Percentiles rank a stretch among this genome's conserved stretches.
These are phyloP conservation scores for Aulographum hederae DNA, from an alignment of 2,329 filamentous ascomycete genomes.

Conservation along the genomic window DNA sequence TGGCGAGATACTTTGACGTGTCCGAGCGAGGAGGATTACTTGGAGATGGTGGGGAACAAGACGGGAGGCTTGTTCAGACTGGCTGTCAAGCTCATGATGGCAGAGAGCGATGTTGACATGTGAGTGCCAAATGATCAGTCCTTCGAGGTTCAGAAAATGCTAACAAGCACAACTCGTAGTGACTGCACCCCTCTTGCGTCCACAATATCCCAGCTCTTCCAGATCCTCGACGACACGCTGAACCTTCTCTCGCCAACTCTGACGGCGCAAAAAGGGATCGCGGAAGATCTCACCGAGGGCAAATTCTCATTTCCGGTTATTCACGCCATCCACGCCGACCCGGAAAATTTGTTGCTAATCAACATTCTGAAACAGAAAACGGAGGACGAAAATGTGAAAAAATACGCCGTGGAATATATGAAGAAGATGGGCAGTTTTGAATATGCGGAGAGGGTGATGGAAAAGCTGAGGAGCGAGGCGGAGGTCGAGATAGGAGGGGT, in stretches of 20 bases:
- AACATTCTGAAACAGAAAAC: conserved; percentile 90
- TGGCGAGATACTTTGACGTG: conserved; percentile 76
- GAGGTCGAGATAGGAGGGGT: conserved; percentile 22
- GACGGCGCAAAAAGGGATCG: conserved; percentile 77
- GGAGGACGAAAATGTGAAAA: conserved; percentile 69
- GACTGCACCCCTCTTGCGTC: conserved; percentile 1
- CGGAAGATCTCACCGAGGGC: conserved; percentile 88
- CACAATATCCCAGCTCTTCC: conserved; percentile 49
- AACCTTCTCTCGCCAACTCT: conserved; percentile 53
- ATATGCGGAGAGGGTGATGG: conserved; percentile 50
- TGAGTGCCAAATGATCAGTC: too few relatives aligned
- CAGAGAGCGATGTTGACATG: conserved; percentile 36
- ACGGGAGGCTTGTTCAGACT: conserved; percentile 74
- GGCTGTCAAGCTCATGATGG: conserved; percentile 77
- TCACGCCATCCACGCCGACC: conserved; percentile 69
- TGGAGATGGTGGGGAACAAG: conserved; percentile 90
- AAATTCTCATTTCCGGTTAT: conserved; percentile 96
- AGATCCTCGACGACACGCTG: conserved; percentile 86
- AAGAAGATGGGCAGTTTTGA: conserved; percentile 75
- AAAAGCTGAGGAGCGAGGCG: conserved; percentile 24
- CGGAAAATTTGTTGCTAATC: conserved; percentile 58
- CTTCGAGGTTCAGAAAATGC: too few relatives aligned
- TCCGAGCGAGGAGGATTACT: conserved; percentile 72
- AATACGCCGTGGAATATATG: conserved; percentile 84
- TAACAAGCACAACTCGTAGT: too few relatives aligned